Evolutionary conservation across 1,284 basidiomycete species (phyloP), one percentile per base, ranked within the genome.

Genomic region (Apiotrichum montevideense): DNA sequence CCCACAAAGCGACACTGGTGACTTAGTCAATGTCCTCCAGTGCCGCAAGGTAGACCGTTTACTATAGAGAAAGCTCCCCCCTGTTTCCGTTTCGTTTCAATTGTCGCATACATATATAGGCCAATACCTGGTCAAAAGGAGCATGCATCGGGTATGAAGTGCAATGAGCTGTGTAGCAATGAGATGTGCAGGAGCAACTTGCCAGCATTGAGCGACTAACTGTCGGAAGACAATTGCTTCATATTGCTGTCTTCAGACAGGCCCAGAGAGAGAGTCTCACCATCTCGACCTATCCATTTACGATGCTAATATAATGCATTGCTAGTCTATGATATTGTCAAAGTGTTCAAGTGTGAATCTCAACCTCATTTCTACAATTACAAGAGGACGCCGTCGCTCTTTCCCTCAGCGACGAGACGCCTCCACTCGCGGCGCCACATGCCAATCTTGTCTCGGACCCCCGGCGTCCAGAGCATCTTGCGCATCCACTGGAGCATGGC

Each of bases 401-500:
- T 66, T 3, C 70, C 70, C 14, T 64, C 58, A 29, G 48, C 58
- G 10, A 72, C 71, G 14, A 75, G 52, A 11, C 46, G 56, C 3
- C 58, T 42, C 73, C 73, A 75, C 52, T 73, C 72, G 4, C 29
- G 46, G 32, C 73, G 62, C 73, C 73, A 93, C 49, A 67, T 74
- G 40, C 69, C 71, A 80, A 96, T 91, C 62, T 79, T 82, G n/a
- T 78, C 71, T 51, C 85, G 79, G 46, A 93, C 74, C 63, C 85
- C 87, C 72, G 82, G 83, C 76, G 88, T 83, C 15, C 79, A 80
- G 10, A 94, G 79, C 59, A 86, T 81, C 61, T 82, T 84, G 63
- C 84, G 82, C 53, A 95, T 84, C 91, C 91, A 97, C 1, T 78
- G 73, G 64, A 96, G 75, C 42, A 94, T 79, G 1, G 79, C 78